Percentiles rank a stretch among this genome's conserved stretches.
Evolutionary conservation across 2,329 filamentous ascomycete species (phyloP).

Genomic region (Cryphonectria radicalis): DNA sequence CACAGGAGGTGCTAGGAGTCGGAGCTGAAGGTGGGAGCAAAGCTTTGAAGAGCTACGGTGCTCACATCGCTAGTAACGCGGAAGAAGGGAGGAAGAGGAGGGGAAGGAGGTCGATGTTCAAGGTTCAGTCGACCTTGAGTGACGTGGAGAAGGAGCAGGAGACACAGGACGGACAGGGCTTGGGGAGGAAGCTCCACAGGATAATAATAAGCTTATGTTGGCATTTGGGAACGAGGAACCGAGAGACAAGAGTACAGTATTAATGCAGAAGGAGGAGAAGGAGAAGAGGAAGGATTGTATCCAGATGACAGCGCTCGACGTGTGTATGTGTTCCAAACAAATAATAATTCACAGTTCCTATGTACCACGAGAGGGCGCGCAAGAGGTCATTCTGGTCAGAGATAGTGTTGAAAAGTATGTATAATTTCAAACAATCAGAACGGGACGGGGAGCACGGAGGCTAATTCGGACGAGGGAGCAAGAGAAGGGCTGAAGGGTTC

Average conservation of each 20-base stretch:
- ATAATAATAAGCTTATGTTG: not conserved
- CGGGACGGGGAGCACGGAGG: not conserved
- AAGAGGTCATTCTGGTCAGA: not conserved
- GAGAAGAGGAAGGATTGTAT: not conserved
- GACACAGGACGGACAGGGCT: not conserved
- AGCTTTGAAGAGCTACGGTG: not conserved
- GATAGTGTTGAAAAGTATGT: not conserved
- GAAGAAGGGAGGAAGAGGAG: not conserved
- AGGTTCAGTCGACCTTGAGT: not conserved
- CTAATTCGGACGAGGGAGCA: not conserved
- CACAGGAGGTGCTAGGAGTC: not conserved
- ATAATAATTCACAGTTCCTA: not conserved
- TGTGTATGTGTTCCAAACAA: not conserved
- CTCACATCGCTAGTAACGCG: constrained; percentile 14
- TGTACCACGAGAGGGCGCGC: not conserved
- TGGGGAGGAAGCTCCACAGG: not conserved
- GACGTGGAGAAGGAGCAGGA: not conserved
- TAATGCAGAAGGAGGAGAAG: too few species aligned
- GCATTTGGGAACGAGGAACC: not conserved
- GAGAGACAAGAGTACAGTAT: not conserved
- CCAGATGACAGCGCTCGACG: not conserved
- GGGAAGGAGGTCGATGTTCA: not conserved
- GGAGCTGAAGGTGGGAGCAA: not conserved
- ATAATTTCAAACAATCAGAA: not conserved
- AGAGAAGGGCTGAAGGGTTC: not conserved